Percentiles rank a stretch among this genome's conserved stretches.
Conservation (phyloP, 805 yeast genomes). For the Monosporozyma solicola region DNA sequence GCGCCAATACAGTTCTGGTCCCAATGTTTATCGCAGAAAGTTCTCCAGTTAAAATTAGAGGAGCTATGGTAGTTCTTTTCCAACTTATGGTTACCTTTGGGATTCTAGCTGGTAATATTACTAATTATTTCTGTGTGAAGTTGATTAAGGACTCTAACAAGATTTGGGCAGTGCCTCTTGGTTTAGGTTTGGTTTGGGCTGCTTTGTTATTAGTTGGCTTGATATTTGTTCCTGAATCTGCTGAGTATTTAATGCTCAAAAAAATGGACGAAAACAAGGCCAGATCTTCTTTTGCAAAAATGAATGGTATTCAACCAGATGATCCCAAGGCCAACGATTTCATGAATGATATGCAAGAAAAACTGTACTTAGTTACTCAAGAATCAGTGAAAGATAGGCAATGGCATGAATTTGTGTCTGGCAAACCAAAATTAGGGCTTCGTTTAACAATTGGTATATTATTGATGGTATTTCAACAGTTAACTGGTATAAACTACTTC, state of each 20-base stretch:
- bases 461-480: constrained; percentile 54
- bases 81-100: constrained; percentile 60
- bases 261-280: constrained; percentile 44
- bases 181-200: constrained; percentile 36
- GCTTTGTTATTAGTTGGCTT: constrained; percentile 49
- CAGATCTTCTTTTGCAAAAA: constrained; percentile 41
- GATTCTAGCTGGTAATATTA: constrained; percentile 57
- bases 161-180: constrained; percentile 60
- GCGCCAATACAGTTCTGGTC: constrained; percentile 60
- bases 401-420: constrained; percentile 43
- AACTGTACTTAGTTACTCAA: not conserved
- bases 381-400: not conserved
- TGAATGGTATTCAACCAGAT: constrained; percentile 41
- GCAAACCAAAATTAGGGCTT: constrained; percentile 44
- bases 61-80: constrained; percentile 55
- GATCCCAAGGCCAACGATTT: constrained; percentile 42
- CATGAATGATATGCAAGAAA: constrained; percentile 26
- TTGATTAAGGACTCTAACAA: constrained; percentile 9
- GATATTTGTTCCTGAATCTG: constrained; percentile 58
- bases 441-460: constrained; percentile 50
- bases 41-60: constrained; percentile 58
- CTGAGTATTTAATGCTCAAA: constrained; percentile 47
- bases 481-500: constrained; percentile 57
- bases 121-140: constrained; percentile 42
- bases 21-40: constrained; percentile 65